Base-by-base conservation (phyloP, 139 green algal species). In the Zygnema circumcarinatum region DNA sequence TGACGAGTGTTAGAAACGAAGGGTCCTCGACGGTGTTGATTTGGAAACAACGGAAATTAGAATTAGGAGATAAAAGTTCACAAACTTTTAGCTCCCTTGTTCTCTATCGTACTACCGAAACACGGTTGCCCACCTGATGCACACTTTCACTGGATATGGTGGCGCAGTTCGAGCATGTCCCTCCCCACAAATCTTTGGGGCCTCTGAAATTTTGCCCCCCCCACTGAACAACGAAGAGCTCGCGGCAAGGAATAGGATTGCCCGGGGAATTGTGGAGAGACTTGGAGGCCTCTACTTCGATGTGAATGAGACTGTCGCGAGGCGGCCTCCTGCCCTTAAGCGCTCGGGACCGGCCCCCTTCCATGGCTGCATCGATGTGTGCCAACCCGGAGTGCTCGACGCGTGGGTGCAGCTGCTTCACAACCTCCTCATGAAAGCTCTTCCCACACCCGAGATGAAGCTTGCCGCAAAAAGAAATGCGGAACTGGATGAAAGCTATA, bases 261-360 rank as follows among this genome's bases (percentile, higher is more conserved):
- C 69, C 69, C 7, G 11, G 16, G 16, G 11, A 42, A 40, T 78
- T 11, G 69, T 78, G 3, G 69, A 78, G 16, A 42, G 11, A 53
- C 11, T 42, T 41, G 69, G 69, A 7, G 69, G 69, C 16, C 35
- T 78, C 69, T 78, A 78, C 16, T 53, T 78, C 7, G 69, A 78
- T 41, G 69, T 78, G 7, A 62, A 62, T 16, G 69, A 40, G 16
- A 78, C 69, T 36, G 11, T 78, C 35, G 36, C 69, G 7, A 42
- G 11, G 11, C 7, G 35, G 11, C 69, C 35, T 29, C 69, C 69
- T 42, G 7, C 3, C 7, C 35, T 39, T 78, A 3, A 36, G 11
- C 7, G 16, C 16, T 62, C 47, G 7, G 47, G 47, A 62, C 7
- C 7, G 7, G 7, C 16, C 16, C 47, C 16, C 16, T 62, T 16